Evolutionary conservation across 495 filamentous ascomycete genomes (phyloP).

Genomic region (Hypomontagnella monticulosa): DNA sequence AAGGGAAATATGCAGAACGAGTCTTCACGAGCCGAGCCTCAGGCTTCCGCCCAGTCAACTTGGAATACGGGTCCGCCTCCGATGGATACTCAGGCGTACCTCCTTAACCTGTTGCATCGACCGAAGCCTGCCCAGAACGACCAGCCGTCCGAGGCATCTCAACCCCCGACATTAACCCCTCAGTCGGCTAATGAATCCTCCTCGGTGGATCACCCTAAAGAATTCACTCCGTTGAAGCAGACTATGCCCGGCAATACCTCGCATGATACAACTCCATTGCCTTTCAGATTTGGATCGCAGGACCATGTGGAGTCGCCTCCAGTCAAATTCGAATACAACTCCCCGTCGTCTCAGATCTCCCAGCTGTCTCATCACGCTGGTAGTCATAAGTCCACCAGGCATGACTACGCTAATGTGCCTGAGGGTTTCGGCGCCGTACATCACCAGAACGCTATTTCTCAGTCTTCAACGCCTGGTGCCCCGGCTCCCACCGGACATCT

Average conservation of each 20-base stretch:
- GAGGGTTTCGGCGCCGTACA: slow-evolving; percentile 48
- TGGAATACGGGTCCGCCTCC: slow-evolving; percentile 57
- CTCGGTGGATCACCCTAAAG: slow-evolving; percentile 34
- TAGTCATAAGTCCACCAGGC: slow-evolving; percentile 35
- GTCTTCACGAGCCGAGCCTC: slow-evolving; percentile 46
- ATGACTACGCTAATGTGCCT: slow-evolving; percentile 46
- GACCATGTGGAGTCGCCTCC: slow-evolving; percentile 47
- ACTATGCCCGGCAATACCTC: slow-evolving; percentile 21
- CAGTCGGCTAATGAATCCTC: slow-evolving; percentile 50
- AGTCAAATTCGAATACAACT: slow-evolving; percentile 49
- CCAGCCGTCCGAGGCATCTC: slow-evolving; percentile 48
- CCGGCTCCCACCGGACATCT: slow-evolving; percentile 36
- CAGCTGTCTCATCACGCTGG: slow-evolving; percentile 51
- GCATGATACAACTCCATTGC: slow-evolving; percentile 37
- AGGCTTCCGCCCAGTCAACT: slow-evolving; percentile 40
- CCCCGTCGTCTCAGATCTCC: slow-evolving; percentile 45
- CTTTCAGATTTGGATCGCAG: slow-evolving; percentile 51
- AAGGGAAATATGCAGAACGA: slow-evolving; percentile 56
- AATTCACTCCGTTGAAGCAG: slow-evolving; percentile 35
- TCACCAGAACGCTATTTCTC: slow-evolving; percentile 52
- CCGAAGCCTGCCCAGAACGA: slow-evolving; percentile 64
- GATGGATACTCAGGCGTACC: slow-evolving; percentile 59
- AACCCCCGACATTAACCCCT: slow-evolving; percentile 52
- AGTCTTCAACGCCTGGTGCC: slow-evolving; percentile 53
- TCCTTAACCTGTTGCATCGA: slow-evolving; percentile 62